Conservation (phyloP, 2,329 filamentous ascomycete genomes). For the Pseudogymnoascus sp. region DNA sequence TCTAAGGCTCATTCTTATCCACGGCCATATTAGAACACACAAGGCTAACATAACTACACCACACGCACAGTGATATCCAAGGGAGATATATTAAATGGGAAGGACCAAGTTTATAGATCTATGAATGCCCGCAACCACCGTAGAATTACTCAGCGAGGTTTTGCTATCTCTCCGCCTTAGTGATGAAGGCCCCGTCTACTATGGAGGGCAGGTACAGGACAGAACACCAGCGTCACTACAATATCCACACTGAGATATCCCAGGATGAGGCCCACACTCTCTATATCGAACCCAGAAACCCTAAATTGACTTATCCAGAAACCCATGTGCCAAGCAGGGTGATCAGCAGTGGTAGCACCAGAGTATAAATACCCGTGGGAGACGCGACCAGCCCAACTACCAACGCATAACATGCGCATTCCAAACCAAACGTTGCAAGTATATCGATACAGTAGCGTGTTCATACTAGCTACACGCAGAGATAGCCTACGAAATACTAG, state of each 20-base stretch:
- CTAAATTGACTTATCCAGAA: conserved; percentile 2
- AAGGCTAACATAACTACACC: neutral
- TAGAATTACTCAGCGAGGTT: neutral
- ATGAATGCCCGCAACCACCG: neutral
- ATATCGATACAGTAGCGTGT: conserved; percentile 25
- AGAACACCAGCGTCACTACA: neutral
- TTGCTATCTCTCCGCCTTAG: neutral
- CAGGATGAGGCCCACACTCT: neutral
- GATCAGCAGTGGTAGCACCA: conserved; percentile 1
- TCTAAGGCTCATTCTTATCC: neutral
- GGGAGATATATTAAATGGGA: neutral
- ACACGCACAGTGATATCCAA: neutral
- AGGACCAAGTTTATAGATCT: conserved; percentile 6
- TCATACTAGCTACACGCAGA: conserved; percentile 14
- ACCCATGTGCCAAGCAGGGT: neutral
- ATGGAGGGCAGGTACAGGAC: neutral
- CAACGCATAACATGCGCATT: conserved; percentile 21
- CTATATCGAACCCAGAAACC: conserved; percentile 6
- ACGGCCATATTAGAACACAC: neutral
- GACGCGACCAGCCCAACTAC: conserved; percentile 44
- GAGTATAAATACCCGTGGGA: conserved; percentile 24
- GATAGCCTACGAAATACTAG: conserved; percentile 10
- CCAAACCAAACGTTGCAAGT: conserved; percentile 12
- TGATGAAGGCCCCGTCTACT: neutral
- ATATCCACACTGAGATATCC: neutral